Evolutionary conservation across 2,329 filamentous ascomycete species (phyloP).

Genomic region (Penicillium thymicola): DNA sequence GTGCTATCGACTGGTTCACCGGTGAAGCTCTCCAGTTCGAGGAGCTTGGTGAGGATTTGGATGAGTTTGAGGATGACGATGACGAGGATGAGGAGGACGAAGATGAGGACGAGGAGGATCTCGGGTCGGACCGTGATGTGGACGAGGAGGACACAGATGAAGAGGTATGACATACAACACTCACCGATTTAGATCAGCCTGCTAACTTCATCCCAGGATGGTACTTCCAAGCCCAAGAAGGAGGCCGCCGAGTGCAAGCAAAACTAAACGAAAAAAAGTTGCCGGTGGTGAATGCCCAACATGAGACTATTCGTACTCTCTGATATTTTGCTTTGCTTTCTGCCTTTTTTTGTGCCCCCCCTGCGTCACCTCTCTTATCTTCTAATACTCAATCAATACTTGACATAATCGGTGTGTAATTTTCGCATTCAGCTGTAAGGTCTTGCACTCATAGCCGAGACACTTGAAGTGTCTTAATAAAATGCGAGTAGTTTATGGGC

Average conservation of each 20-base stretch:
- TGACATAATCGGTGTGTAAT: conserved; percentile 27
- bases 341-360: conserved; percentile 8
- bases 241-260: conserved; percentile 96
- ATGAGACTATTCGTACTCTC: conserved; percentile 35
- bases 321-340: conserved; percentile 28
- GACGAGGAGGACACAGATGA: conserved; percentile 64
- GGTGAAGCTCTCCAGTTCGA: conserved; percentile 96
- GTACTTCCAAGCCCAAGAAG: conserved; percentile 85
- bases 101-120: conserved; percentile 75
- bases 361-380: conserved; percentile 19
- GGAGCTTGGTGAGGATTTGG: conserved; percentile 81
- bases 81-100: conserved; percentile 89
- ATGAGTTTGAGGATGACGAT: conserved; percentile 84
- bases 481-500: neutral
- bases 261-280: conserved; percentile 59
- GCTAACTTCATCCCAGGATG: conserved; percentile 60
- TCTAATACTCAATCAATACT: conserved; percentile 26
- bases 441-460: neutral
- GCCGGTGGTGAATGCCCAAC: conserved; percentile 25
- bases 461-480: neutral
- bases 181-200: neutral
- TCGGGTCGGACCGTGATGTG: conserved; percentile 57
- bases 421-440: conserved; percentile 1
- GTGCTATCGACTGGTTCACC: conserved; percentile 99
- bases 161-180: conserved; percentile 38